phyloP scores from a whole-genome alignment of 2,329 filamentous ascomycete genomes.

The Pseudogymnoascus sp. region DNA sequence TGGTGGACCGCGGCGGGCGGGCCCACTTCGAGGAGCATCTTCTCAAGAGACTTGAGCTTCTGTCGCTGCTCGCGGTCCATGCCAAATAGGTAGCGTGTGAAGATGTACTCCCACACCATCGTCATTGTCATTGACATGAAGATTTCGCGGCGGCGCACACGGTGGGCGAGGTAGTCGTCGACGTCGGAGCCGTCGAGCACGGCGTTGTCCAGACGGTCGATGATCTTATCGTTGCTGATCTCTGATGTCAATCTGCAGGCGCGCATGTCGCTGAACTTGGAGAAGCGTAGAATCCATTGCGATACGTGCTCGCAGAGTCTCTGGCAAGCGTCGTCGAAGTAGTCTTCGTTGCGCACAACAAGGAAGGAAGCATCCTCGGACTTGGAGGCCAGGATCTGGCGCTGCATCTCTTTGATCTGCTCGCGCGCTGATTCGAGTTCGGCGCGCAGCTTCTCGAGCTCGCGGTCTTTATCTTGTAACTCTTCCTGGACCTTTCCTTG shows the following conservation, averaged over 20 bases:
- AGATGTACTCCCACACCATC: constrained; percentile 99
- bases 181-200: constrained; percentile 92
- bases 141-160: constrained; percentile 80
- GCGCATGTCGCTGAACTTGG: constrained; percentile 91
- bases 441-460: constrained; percentile 68
- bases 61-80: constrained; percentile 98
- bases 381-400: constrained; percentile 50
- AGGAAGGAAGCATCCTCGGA: constrained; percentile 66
- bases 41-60: constrained; percentile 93
- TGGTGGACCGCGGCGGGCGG: constrained; percentile 83
- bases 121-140: constrained; percentile 99
- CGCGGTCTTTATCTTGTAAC: constrained; percentile 73
- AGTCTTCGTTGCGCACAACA: constrained; percentile 76
- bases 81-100: constrained; percentile 94
- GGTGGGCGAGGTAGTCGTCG: constrained; percentile 77
- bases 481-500: constrained; percentile 54
- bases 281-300: constrained; percentile 96
- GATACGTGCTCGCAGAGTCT: constrained; percentile 93
- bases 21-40: constrained; percentile 80
- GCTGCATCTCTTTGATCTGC: constrained; percentile 50
- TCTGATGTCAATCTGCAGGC: constrained; percentile 76
- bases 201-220: constrained; percentile 88
- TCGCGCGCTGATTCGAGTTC: constrained; percentile 67
- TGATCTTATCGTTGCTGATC: constrained; percentile 84
- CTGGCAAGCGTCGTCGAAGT: constrained; percentile 90